A percentile compares a stretch with the other conserved stretches of the same genome.
Conservation (phyloP, 306 rosid species). For the Sindora glabra region DNA sequence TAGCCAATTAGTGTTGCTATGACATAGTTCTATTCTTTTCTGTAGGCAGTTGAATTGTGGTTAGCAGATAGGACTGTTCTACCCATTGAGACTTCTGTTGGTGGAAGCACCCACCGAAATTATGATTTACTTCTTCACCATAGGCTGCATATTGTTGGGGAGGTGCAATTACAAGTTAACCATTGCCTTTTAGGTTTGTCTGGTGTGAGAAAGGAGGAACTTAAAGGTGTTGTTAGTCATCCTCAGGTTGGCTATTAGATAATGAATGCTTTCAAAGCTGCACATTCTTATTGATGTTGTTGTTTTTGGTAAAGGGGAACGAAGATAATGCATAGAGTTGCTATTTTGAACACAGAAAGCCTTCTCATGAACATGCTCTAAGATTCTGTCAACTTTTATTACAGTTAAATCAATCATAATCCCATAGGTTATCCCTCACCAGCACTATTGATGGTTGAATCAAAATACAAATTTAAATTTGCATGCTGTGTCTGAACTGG, state of each 20-base stretch:
- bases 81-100: slow-evolving; percentile 82
- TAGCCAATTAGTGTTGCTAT: slow-evolving; percentile 3
- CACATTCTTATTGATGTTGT: background rate
- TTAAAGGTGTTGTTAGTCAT: slow-evolving; percentile 68
- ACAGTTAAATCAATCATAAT: background rate
- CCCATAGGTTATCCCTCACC: background rate
- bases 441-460: background rate
- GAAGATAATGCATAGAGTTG: background rate
- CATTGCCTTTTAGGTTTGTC: slow-evolving; percentile 87
- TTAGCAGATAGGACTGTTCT: slow-evolving; percentile 86
- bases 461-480: no score
- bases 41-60: slow-evolving; percentile 92
- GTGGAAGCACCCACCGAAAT: slow-evolving; percentile 88
- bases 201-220: slow-evolving; percentile 60
- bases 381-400: background rate
- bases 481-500: no score
- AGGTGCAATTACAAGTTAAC: slow-evolving; percentile 63
- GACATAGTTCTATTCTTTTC: slow-evolving; percentile 10
- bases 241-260: slow-evolving; percentile 68
- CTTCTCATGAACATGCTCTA: background rate
- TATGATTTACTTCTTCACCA: slow-evolving; percentile 91
- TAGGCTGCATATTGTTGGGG: slow-evolving; percentile 83
- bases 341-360: slow-evolving; percentile 12
- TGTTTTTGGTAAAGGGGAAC: background rate
- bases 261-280: no score